Conservation (phyloP, 495 filamentous ascomycete genomes). For the Penicillium canariense region DNA sequence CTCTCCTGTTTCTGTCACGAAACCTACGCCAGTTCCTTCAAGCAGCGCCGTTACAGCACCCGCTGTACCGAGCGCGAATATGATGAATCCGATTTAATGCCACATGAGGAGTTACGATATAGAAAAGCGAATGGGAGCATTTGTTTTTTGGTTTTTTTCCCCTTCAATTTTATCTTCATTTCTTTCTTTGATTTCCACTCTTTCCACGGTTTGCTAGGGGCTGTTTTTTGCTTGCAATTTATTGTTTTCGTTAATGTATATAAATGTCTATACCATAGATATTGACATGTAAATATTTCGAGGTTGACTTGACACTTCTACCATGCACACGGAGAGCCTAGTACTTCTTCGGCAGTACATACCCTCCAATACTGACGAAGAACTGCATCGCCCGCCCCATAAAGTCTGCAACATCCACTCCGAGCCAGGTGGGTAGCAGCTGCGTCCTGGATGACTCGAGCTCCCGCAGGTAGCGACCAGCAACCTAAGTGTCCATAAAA, state of each 20-base stretch:
- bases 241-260: conserved; percentile 1
- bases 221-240: too few relatives aligned
- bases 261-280: neutral
- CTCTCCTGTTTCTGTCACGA: conserved; percentile 25
- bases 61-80: conserved; percentile 36
- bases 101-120: conserved; percentile 6
- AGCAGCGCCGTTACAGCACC: conserved; percentile 15
- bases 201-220: too few relatives aligned
- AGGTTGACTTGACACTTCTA: neutral
- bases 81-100: conserved; percentile 45
- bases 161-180: too few relatives aligned
- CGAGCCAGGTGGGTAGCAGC: conserved; percentile 25
- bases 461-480: conserved; percentile 26
- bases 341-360: conserved; percentile 23
- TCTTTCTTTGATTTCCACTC: too few relatives aligned
- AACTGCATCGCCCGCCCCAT: conserved; percentile 26
- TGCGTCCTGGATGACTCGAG: conserved; percentile 22
- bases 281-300: neutral
- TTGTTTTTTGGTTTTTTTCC: neutral
- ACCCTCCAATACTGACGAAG: conserved; percentile 31
- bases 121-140: conserved; percentile 12
- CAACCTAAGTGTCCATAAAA: conserved; percentile 15
- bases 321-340: neutral
- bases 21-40: conserved; percentile 16
- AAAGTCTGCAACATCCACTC: conserved; percentile 25